Evolutionary conservation across 805 yeast genomes (phyloP).

Genomic region (Candida sithepensis): DNA sequence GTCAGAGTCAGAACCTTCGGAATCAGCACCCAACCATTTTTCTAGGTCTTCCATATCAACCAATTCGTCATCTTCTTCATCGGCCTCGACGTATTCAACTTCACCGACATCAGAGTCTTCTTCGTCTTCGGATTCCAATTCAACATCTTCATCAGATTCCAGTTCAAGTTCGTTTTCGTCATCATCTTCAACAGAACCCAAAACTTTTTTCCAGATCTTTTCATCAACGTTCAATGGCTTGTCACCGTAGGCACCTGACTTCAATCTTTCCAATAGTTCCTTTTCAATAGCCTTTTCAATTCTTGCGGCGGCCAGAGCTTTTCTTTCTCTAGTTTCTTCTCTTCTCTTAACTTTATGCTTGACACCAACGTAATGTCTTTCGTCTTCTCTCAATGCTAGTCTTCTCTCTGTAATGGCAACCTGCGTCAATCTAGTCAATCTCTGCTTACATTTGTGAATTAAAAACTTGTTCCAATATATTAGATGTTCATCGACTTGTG

Average conservation of each 20-base stretch:
- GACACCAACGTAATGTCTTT: slow-evolving; percentile 88
- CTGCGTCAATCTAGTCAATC: slow-evolving; percentile 91
- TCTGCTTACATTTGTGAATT: slow-evolving; percentile 91
- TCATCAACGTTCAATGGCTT: slow-evolving; percentile 96
- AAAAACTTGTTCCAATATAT: slow-evolving; percentile 91
- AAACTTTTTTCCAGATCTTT: slow-evolving; percentile 89
- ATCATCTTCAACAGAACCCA: slow-evolving; percentile 63
- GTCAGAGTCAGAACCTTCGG: slow-evolving; percentile 37
- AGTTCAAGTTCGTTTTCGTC: slow-evolving; percentile 53
- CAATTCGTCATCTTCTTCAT: slow-evolving; percentile 82
- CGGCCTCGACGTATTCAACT: slow-evolving; percentile 86
- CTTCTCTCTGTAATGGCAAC: slow-evolving; percentile 95
- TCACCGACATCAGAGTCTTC: slow-evolving; percentile 48
- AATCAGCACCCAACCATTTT: slow-evolving; percentile 58
- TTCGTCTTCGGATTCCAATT: slow-evolving; percentile 51
- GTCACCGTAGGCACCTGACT: slow-evolving; percentile 98
- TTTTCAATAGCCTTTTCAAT: slow-evolving; percentile 95
- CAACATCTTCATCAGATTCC: slow-evolving; percentile 33
- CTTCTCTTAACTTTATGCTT: slow-evolving; percentile 94
- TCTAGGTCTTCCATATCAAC: slow-evolving; percentile 93
- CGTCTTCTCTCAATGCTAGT: slow-evolving; percentile 87
- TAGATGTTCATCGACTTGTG: slow-evolving; percentile 83
- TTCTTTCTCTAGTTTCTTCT: slow-evolving; percentile 91
- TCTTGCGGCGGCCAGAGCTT: slow-evolving; percentile 94
- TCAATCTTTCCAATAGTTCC: slow-evolving; percentile 88